Conservation (phyloP, 192 early-diverging fungal species). For the Chytriomyces confervae region DNA sequence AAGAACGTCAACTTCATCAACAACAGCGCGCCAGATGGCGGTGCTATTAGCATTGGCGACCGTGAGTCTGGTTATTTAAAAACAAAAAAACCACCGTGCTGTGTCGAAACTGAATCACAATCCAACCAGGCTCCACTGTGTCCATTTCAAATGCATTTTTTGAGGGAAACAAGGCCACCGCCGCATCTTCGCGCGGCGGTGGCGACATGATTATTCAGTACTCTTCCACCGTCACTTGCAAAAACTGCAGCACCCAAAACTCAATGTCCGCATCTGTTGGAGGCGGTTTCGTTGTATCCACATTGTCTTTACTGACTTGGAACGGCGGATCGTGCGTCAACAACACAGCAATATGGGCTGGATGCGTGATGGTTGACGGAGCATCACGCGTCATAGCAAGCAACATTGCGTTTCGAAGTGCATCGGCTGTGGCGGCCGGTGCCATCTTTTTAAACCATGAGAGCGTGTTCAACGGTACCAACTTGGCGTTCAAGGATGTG, state of each 20-base stretch:
- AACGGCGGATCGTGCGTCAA: conserved; percentile 7
- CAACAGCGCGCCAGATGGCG: conserved; percentile 3
- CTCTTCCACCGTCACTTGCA: conserved; percentile 1
- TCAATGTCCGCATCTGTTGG: neutral
- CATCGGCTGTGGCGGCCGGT: neutral
- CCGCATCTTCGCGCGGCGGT: neutral
- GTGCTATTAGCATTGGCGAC: neutral
- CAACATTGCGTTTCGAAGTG: neutral
- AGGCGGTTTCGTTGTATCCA: neutral
- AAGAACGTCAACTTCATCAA: conserved; percentile 5
- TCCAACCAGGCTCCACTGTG: neutral
- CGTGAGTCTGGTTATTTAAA: neutral
- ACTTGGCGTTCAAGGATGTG: neutral
- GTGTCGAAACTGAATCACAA: neutral
- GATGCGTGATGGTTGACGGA: conserved; percentile 1
- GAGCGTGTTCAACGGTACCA: neutral
- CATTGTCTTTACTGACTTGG: neutral
- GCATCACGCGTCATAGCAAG: neutral
- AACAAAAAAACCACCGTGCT: neutral
- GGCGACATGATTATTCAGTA: conserved; percentile 2
- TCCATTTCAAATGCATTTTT: neutral
- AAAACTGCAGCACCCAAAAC: conserved; percentile 1
- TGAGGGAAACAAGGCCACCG: neutral
- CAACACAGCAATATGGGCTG: conserved; percentile 7
- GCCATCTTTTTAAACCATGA: conserved; percentile 2